Evolutionary conservation across 2,329 filamentous ascomycete genomes (phyloP).

Genomic region (Amesomyces nigricolor): DNA sequence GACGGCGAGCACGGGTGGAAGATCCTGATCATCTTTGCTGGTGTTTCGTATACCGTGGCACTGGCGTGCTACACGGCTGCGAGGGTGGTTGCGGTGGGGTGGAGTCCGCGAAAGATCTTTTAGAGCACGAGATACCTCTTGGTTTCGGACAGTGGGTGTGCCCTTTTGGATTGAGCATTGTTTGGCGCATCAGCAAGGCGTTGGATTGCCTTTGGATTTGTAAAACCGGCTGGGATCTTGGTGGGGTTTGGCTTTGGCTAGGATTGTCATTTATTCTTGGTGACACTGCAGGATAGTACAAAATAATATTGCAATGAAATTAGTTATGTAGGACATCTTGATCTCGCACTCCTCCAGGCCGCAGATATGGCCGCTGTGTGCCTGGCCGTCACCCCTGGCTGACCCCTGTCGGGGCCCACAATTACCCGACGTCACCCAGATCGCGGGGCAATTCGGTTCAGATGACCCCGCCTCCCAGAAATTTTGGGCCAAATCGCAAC

Average conservation of each 20-base stretch:
- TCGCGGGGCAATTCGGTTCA: slow-evolving; percentile 14
- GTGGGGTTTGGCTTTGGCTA: no score
- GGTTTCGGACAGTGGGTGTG: no score
- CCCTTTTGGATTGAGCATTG: no score
- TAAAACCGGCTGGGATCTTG: no score
- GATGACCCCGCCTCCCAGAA: slow-evolving; percentile 17
- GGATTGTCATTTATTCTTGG: no score
- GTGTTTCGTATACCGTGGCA: slow-evolving; percentile 32
- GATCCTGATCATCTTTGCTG: slow-evolving; percentile 37
- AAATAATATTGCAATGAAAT: no score
- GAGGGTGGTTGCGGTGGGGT: slow-evolving; percentile 35
- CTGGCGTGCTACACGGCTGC: slow-evolving; percentile 32
- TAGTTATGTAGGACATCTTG: no score
- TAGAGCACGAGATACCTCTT: slow-evolving; percentile 10
- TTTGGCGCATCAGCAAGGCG: neutral
- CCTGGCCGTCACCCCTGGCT: neutral
- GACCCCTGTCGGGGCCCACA: slow-evolving; percentile 1
- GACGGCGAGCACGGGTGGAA: slow-evolving; percentile 32
- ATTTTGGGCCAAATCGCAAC: slow-evolving; percentile 12
- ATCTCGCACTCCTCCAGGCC: no score
- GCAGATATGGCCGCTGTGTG: neutral
- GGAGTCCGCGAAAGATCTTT: slow-evolving; percentile 29
- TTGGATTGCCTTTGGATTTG: neutral
- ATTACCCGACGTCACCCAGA: slow-evolving; percentile 17
- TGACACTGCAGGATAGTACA: no score